Conservation (phyloP, 2,329 filamentous ascomycete genomes). For the Epicoccum sorghinum region DNA sequence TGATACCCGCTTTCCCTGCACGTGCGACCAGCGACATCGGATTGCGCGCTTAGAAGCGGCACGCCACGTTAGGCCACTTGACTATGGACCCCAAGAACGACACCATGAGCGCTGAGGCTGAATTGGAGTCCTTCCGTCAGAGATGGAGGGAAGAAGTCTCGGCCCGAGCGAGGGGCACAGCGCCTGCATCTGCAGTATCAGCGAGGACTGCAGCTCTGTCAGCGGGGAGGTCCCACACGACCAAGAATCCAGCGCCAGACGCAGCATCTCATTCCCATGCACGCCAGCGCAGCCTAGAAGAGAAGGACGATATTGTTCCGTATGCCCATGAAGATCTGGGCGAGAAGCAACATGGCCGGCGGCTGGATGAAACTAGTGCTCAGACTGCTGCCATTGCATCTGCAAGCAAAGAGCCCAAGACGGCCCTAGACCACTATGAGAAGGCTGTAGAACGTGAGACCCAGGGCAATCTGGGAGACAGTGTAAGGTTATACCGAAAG, state of each 20-base stretch:
- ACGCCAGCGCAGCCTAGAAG: constrained; percentile 38
- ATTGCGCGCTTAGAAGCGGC: constrained; percentile 27
- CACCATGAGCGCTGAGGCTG: constrained; percentile 56
- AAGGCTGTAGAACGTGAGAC: constrained; percentile 87
- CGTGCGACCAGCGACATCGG: constrained; percentile 36
- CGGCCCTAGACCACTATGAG: constrained; percentile 92
- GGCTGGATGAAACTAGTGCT: constrained; percentile 51
- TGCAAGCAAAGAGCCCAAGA: constrained; percentile 61
- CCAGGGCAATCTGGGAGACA: constrained; percentile 86
- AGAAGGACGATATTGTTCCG: constrained; percentile 50
- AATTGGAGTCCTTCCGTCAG: constrained; percentile 84
- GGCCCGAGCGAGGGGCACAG: constrained; percentile 52
- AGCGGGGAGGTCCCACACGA: constrained; percentile 28
- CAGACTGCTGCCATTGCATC: constrained; percentile 36
- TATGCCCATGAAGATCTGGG: constrained; percentile 54
- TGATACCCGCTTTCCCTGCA: constrained; percentile 16
- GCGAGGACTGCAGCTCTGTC: constrained; percentile 24
- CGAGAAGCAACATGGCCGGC: constrained; percentile 53
- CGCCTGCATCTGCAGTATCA: constrained; percentile 21
- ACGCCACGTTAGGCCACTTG: constrained; percentile 24
- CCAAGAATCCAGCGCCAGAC: constrained; percentile 35
- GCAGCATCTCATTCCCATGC: constrained; percentile 29
- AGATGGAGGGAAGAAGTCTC: constrained; percentile 85
- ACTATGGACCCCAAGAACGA: constrained; percentile 27
- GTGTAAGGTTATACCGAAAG: constrained; percentile 83